Evolutionary conservation across 75 land plant species (phyloP).

Genomic region (Pseudotsuga menziesii): DNA sequence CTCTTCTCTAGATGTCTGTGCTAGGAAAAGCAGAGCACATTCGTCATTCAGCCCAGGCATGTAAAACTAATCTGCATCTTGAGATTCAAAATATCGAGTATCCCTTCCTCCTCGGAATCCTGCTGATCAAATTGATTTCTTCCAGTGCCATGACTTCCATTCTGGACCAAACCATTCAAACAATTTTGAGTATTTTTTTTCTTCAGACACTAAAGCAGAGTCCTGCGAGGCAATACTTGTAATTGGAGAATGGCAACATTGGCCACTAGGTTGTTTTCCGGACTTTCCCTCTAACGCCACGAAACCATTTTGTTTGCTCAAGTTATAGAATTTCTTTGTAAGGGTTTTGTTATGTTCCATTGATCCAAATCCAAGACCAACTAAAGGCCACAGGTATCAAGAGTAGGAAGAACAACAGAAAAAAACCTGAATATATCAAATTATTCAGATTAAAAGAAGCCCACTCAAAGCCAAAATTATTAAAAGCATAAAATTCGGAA

Average conservation of each 20-base stretch:
- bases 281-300: not conserved
- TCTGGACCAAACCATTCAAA: not conserved
- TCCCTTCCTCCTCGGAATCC: not conserved
- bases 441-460: no score
- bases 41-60: conserved; percentile 31
- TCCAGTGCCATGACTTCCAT: not conserved
- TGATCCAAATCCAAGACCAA: not conserved
- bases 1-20: conserved; percentile 32
- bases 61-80: conserved; percentile 47
- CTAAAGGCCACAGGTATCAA: no score
- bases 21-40: conserved; percentile 28
- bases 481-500: no score
- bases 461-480: no score
- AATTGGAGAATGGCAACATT: not conserved
- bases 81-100: conserved; percentile 21
- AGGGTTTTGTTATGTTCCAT: not conserved
- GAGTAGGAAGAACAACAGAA: no score
- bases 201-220: not conserved
- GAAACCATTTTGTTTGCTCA: not conserved
- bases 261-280: not conserved
- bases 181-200: not conserved
- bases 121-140: not conserved
- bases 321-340: not conserved
- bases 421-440: no score
- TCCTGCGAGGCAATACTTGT: not conserved